Conservation (phyloP, 2,329 filamentous ascomycete species). For the Colletotrichum theobromicola region DNA sequence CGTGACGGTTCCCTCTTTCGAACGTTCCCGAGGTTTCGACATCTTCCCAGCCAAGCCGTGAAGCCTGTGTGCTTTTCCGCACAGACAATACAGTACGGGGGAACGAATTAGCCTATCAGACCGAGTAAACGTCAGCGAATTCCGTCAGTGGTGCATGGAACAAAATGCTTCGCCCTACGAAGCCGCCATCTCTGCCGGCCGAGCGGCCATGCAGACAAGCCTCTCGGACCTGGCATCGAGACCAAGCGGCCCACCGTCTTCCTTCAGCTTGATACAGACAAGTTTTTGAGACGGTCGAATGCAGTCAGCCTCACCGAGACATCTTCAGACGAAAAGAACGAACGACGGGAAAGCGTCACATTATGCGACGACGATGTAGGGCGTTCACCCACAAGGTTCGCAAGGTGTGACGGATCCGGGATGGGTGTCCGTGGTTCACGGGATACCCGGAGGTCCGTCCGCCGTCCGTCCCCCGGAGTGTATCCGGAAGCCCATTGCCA, state of each 20-base stretch:
- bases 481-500: neutral
- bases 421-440: neutral
- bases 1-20: neutral
- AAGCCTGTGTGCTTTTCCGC: neutral
- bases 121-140: neutral
- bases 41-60: neutral
- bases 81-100: neutral
- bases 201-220: neutral
- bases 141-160: neutral
- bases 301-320: neutral
- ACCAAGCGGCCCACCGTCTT: neutral
- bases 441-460: neutral
- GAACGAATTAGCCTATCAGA: neutral
- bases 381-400: neutral
- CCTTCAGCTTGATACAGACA: neutral
- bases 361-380: neutral
- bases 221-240: neutral
- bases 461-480: neutral
- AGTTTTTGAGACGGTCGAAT: neutral
- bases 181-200: neutral
- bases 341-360: neutral
- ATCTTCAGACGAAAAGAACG: neutral
- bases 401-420: neutral
- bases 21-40: neutral
- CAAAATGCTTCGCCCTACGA: neutral